Conservation (phyloP, 192 early-diverging fungal genomes). For the Coemansia sp. region DNA sequence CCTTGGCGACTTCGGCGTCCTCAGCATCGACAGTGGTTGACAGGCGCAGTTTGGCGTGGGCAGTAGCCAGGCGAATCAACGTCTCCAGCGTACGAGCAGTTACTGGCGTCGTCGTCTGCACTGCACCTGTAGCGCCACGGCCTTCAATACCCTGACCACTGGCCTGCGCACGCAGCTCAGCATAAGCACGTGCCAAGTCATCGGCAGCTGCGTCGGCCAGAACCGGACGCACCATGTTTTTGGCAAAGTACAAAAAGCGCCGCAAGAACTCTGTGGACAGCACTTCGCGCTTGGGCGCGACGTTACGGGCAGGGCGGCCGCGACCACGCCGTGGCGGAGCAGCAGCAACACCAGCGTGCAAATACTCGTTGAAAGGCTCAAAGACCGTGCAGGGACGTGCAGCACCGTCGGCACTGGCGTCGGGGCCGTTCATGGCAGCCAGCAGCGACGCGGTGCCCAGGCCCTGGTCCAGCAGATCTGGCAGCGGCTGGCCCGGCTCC, state of each 20-base stretch:
- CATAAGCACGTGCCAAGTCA: slow-evolving; percentile 76
- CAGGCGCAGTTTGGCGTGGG: slow-evolving; percentile 92
- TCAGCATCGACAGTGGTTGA: slow-evolving; percentile 73
- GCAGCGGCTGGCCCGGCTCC: slow-evolving; percentile 71
- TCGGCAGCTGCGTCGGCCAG: slow-evolving; percentile 81
- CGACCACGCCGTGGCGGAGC: slow-evolving; percentile 22
- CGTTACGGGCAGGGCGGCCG: slow-evolving; percentile 19
- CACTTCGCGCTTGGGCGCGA: slow-evolving; percentile 57
- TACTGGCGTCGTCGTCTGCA: slow-evolving; percentile 89
- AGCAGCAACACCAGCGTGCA: slow-evolving; percentile 72
- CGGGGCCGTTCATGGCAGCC: slow-evolving; percentile 26
- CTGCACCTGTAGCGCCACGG: slow-evolving; percentile 57
- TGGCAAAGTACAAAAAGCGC: slow-evolving; percentile 94
- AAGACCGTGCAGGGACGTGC: slow-evolving; percentile 67
- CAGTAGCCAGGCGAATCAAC: slow-evolving; percentile 91
- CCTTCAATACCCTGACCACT: slow-evolving; percentile 45
- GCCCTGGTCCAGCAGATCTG: slow-evolving; percentile 47
- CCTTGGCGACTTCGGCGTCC: slow-evolving; percentile 81
- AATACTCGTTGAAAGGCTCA: slow-evolving; percentile 81
- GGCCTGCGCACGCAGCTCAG: slow-evolving; percentile 76
- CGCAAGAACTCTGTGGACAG: slow-evolving; percentile 86
- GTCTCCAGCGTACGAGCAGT: slow-evolving; percentile 99
- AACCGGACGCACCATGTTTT: slow-evolving; percentile 77
- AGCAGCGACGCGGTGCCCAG: slow-evolving; percentile 33
- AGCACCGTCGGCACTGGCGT: slow-evolving; percentile 38